Evolutionary conservation across 2,329 filamentous ascomycete genomes (phyloP).

Genomic region (Teratosphaeria nubilosa): DNA sequence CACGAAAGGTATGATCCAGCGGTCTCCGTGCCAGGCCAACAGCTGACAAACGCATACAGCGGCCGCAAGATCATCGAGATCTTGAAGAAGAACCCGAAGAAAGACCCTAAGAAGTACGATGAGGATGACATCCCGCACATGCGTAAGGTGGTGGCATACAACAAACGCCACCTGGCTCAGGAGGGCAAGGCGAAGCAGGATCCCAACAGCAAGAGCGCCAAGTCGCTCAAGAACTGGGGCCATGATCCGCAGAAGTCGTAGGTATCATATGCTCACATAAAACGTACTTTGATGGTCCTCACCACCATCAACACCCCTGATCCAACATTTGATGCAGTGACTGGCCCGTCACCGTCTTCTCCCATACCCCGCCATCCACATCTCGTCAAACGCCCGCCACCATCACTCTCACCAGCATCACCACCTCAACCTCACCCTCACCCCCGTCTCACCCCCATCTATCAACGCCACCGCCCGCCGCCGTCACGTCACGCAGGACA

Average conservation of each 20-base stretch:
- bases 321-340: not conserved
- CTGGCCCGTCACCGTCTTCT: not conserved
- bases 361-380: no score
- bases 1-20: constrained; percentile 42
- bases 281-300: not conserved
- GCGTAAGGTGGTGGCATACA: constrained; percentile 50
- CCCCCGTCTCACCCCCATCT: not conserved
- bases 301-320: not conserved
- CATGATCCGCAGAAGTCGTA: constrained; percentile 19
- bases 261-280: not conserved
- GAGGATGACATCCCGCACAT: constrained; percentile 44
- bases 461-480: not conserved
- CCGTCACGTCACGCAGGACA: not conserved
- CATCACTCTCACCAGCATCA: not conserved
- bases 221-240: constrained; percentile 47
- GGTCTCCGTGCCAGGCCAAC: not conserved
- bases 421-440: not conserved
- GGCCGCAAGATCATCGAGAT: constrained; percentile 56
- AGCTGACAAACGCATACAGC: constrained; percentile 24
- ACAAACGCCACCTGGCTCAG: constrained; percentile 57
- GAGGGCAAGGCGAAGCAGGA: constrained; percentile 49
- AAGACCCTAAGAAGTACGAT: constrained; percentile 46
- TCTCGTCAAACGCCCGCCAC: no score
- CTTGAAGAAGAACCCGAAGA: constrained; percentile 50
- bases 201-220: constrained; percentile 38